Conservation (phyloP, 2,329 filamentous ascomycete species). For the Venturia effusa region DNA sequence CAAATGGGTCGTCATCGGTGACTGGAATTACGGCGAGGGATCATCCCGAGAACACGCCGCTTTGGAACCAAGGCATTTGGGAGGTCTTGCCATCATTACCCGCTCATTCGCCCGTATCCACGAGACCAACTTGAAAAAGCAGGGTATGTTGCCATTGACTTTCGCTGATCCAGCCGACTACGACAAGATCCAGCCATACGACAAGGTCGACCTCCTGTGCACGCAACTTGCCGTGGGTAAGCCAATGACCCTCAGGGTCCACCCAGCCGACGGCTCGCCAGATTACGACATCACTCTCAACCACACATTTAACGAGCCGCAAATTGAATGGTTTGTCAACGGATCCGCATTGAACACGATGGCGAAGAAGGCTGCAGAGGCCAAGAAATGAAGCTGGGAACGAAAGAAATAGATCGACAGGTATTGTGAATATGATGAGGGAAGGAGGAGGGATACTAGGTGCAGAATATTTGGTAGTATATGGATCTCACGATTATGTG, state of each 20-base stretch:
- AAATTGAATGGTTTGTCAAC: slow-evolving; percentile 99
- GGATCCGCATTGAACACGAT: slow-evolving; percentile 97
- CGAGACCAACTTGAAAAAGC: slow-evolving; percentile 99
- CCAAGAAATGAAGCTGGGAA: not conserved
- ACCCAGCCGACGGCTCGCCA: slow-evolving; percentile 71
- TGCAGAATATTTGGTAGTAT: not conserved
- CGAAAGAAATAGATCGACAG: not conserved
- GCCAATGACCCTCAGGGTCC: slow-evolving; percentile 82
- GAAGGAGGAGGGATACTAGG: not conserved
- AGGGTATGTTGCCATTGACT: slow-evolving; percentile 98
- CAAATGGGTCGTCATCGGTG: slow-evolving; percentile 93
- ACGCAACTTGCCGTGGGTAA: slow-evolving; percentile 87
- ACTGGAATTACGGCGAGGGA: slow-evolving; percentile 99
- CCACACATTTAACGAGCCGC: slow-evolving; percentile 96
- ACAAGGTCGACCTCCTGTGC: slow-evolving; percentile 82
- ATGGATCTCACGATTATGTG: not conserved
- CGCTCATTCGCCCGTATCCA: slow-evolving; percentile 97
- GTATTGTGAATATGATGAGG: not conserved
- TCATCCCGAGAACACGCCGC: slow-evolving; percentile 96
- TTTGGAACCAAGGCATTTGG: slow-evolving; percentile 93
- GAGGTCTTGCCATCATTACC: slow-evolving; percentile 92
- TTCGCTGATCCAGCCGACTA: slow-evolving; percentile 94
- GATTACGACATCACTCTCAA: slow-evolving; percentile 72
- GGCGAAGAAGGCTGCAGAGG: slow-evolving; percentile 51
- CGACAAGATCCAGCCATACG: slow-evolving; percentile 88